These are phyloP conservation scores for Iodosphaeria phyllophila DNA, from an alignment of 2,329 filamentous ascomycete genomes.

Conservation along the genomic window DNA sequence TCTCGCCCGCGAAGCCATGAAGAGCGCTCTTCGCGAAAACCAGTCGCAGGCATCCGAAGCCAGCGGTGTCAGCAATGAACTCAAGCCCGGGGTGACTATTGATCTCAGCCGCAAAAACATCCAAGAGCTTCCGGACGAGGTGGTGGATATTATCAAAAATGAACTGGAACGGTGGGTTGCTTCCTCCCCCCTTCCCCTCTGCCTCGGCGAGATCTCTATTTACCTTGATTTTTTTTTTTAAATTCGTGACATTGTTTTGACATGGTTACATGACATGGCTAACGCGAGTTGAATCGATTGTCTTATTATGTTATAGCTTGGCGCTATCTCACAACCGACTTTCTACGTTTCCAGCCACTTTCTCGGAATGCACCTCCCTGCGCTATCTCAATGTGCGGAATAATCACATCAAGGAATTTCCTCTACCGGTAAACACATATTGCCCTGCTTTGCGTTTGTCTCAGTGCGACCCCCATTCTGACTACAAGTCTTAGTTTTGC, in stretches of 20 bases:
- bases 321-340: constrained; percentile 69
- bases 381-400: constrained; percentile 68
- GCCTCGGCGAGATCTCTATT: too few relatives aligned
- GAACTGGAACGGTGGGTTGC: constrained; percentile 47
- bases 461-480: constrained; percentile 5
- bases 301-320: constrained; percentile 30
- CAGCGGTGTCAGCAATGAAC: constrained; percentile 36
- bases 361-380: constrained; percentile 58
- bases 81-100: constrained; percentile 57
- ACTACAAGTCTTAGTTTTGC: constrained; percentile 44
- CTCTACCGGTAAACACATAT: constrained; percentile 26
- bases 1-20: constrained; percentile 48
- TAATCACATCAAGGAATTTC: constrained; percentile 50
- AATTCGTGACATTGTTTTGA: too few relatives aligned
- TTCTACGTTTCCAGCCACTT: constrained; percentile 47
- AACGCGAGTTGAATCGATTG: too few relatives aligned
- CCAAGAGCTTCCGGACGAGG: constrained; percentile 50
- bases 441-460: not conserved
- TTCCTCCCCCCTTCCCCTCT: not conserved
- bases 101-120: constrained; percentile 63
- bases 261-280: too few relatives aligned
- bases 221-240: too few relatives aligned
- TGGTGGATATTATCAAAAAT: constrained; percentile 56
- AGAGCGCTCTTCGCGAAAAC: constrained; percentile 45
- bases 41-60: constrained; percentile 42